A percentile compares a stretch with the other conserved stretches of the same genome.
Evolutionary conservation across 176 grass and related monocot genomes (phyloP).

Genomic region (Bolboschoenus planiculmis): DNA sequence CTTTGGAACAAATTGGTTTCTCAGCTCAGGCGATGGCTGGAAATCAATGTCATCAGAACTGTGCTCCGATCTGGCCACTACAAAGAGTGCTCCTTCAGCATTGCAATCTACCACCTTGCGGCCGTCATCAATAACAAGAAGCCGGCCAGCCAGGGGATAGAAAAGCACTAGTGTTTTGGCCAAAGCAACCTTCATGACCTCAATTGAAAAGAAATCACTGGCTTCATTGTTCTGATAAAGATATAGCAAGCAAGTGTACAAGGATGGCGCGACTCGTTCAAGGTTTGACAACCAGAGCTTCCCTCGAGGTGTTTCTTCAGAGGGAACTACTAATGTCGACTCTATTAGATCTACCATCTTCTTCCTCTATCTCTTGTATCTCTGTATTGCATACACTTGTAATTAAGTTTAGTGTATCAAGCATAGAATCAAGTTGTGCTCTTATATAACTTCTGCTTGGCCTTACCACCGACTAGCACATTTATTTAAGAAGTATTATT

Average conservation of each 20-base stretch:
- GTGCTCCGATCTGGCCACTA: conserved; percentile 37
- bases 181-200: conserved; percentile 31
- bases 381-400: too few relatives aligned
- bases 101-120: conserved; percentile 19
- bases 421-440: too few relatives aligned
- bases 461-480: too few relatives aligned
- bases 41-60: conserved; percentile 30
- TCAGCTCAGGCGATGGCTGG: conserved; percentile 44
- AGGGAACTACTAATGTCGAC: not conserved
- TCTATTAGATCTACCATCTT: not conserved
- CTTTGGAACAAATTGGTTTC: conserved; percentile 39
- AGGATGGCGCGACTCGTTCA: not conserved
- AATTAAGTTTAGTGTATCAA: too few relatives aligned
- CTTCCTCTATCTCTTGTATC: too few relatives aligned
- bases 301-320: not conserved
- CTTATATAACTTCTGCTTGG: too few relatives aligned
- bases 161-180: conserved; percentile 38
- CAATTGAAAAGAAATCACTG: not conserved
- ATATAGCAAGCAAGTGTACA: not conserved
- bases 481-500: too few relatives aligned
- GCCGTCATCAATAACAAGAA: not conserved
- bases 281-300: not conserved
- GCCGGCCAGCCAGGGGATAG: conserved; percentile 56
- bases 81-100: conserved; percentile 51
- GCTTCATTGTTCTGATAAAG: not conserved